Conservation (phyloP, 148 eudicot species). For the Tetragonia tetragonoides region DNA sequence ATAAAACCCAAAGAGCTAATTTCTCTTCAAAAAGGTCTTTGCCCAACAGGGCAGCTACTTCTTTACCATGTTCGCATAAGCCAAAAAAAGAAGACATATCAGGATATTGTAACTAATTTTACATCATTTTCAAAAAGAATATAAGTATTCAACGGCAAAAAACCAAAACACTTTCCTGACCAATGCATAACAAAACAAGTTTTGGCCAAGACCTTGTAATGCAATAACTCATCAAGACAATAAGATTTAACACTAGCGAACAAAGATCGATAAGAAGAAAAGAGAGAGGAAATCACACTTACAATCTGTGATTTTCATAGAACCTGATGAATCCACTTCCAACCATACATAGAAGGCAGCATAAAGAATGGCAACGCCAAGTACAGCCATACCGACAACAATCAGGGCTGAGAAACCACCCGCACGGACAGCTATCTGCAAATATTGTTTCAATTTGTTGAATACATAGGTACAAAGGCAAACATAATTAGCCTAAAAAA, state of each 20-base stretch:
- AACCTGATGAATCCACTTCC: conserved; percentile 77
- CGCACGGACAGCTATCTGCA: conserved; percentile 98
- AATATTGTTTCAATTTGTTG: not conserved
- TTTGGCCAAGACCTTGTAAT: not conserved
- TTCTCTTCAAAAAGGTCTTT: no score
- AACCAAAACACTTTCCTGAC: not conserved
- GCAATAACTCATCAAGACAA: not conserved
- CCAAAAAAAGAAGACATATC: not conserved
- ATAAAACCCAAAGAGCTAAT: no score
- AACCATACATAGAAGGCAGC: conserved; percentile 93
- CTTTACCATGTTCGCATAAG: not conserved
- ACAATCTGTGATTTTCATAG: conserved; percentile 93
- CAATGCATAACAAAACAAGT: not conserved
- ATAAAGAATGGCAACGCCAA: conserved; percentile 90
- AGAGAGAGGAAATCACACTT: conserved; percentile 28
- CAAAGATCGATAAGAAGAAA: not conserved
- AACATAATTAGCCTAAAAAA: conserved; percentile 18
- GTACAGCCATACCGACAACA: conserved; percentile 96
- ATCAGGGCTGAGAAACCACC: conserved; percentile 95
- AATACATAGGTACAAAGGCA: conserved; percentile 10
- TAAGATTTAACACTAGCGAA: not conserved
- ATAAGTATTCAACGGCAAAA: not conserved
- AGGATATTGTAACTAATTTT: not conserved
- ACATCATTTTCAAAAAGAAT: not conserved
- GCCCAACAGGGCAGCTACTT: no score